Evolutionary conservation across 768 basidiomycete genomes (phyloP), one percentile per base, ranked within the genome.

Genomic region (Kwoniella sp.): DNA sequence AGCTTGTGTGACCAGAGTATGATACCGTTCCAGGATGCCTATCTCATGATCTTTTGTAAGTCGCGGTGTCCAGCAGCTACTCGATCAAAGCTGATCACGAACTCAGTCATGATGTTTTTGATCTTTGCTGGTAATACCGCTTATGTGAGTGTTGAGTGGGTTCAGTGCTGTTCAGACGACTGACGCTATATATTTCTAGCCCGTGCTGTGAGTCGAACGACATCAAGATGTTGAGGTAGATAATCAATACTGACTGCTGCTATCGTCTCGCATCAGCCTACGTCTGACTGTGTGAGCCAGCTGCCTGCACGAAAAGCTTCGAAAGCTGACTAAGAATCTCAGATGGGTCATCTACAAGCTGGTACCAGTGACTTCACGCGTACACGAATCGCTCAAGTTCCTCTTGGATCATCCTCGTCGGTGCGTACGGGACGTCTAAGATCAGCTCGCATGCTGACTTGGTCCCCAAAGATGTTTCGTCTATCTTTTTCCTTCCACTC

Each of bases 101-200:
- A 26, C 25, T 22, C 32, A 62, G 67, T 75, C 46, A 76, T 90
- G 79, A 78, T 83, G 0, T 75, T 90, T 39, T 76, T 88, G 22
- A 86, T 96, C 57, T 73, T 96, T 40, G 90, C 89, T 42, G 93
- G 93, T 9, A 96, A 98, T 69, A 95, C 91, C 37, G 85, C 82
- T 20, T 93, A 89, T 66, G 91, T 93, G 64, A 79, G 89, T 85
- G 4, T 29, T 29, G 10, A 3, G 1, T n/a, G 1, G 3, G 40
- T 26, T 39, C 39, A 29, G 36, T 34, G 32, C 19, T 46, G 32
- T 36, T 52, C 37, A 42, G 43, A 38, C 22, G 15, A 23, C 3
- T 37, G 47, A 44, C 38, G 33, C 46, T 1, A 26, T 51, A 34
- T n/a, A 38, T 49, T 22, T 50, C 20, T 48, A 90, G 88, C 89